A percentile compares a stretch with the other conserved stretches of the same genome.
These are phyloP conservation scores for Aureobasidium namibiae DNA, from an alignment of 2,329 filamentous ascomycete species.

Conservation along the genomic window DNA sequence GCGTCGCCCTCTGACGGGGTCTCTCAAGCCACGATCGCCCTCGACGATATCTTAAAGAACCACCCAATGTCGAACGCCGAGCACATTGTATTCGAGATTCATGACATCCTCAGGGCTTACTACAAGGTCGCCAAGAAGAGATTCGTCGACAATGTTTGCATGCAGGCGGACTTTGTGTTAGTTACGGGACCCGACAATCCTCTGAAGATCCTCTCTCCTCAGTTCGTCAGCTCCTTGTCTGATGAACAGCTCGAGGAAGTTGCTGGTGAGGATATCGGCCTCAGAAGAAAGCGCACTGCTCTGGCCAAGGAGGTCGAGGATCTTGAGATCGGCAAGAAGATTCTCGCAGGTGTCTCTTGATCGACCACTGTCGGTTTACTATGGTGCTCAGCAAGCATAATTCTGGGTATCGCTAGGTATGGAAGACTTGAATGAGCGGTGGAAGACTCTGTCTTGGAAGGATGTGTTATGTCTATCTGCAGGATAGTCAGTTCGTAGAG, in stretches of 20 bases:
- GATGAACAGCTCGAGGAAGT: conserved; percentile 45
- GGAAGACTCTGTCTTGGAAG: background rate
- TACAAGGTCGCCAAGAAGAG: conserved; percentile 54
- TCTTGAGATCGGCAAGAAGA: conserved; percentile 9
- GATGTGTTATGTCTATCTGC: background rate
- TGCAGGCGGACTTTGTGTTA: conserved; percentile 51
- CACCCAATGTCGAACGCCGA: conserved; percentile 30
- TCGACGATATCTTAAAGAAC: conserved; percentile 18
- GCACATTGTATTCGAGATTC: conserved; percentile 43
- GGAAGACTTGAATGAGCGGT: background rate
- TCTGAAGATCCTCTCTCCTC: conserved; percentile 44
- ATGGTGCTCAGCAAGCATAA: no score
- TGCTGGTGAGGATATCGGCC: conserved; percentile 47
- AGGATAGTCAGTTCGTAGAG: background rate
- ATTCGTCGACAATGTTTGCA: conserved; percentile 55
- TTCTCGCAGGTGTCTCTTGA: conserved; percentile 2
- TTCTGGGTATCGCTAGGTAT: no score
- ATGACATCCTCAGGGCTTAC: conserved; percentile 53
- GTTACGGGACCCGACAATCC: conserved; percentile 44
- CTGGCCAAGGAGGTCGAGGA: conserved; percentile 41
- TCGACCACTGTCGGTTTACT: no score
- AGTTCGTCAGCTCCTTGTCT: conserved; percentile 42
- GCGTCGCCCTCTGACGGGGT: background rate
- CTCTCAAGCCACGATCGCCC: conserved; percentile 14
- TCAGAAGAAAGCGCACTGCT: conserved; percentile 34